These are phyloP conservation scores for Ambrosiella beaveri DNA, from an alignment of 2,329 filamentous ascomycete genomes.

Conservation along the genomic window DNA sequence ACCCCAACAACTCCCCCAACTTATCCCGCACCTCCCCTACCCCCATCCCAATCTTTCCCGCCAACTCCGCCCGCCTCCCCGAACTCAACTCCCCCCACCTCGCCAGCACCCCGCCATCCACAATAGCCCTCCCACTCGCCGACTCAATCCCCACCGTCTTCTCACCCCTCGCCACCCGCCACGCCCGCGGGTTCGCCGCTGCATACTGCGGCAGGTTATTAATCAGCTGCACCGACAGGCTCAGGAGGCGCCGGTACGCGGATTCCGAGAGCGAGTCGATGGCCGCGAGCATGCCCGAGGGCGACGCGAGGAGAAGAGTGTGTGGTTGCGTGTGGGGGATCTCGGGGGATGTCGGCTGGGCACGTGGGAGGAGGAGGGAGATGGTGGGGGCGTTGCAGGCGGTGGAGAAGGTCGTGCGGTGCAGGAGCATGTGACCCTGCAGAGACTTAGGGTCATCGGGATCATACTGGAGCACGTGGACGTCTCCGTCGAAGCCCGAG, in stretches of 20 bases:
- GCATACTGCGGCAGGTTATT: slow-evolving; percentile 59
- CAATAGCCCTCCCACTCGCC: slow-evolving; percentile 45
- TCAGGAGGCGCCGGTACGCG: slow-evolving; percentile 67
- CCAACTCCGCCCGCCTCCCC: slow-evolving; percentile 53
- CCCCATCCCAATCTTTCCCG: slow-evolving; percentile 51
- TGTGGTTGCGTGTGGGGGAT: slow-evolving; percentile 23
- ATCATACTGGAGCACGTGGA: slow-evolving; percentile 85
- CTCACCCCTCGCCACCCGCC: slow-evolving; percentile 39
- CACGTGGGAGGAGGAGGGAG: slow-evolving; percentile 59
- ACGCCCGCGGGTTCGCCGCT: slow-evolving; percentile 68
- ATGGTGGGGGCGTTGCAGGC: slow-evolving; percentile 60
- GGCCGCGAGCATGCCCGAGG: slow-evolving; percentile 59
- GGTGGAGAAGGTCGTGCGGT: slow-evolving; percentile 73
- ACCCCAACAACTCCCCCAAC: slow-evolving; percentile 44
- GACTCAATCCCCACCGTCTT: slow-evolving; percentile 37
- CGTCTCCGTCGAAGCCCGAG: slow-evolving; percentile 66
- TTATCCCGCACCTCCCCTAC: slow-evolving; percentile 52
- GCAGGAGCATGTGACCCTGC: slow-evolving; percentile 71
- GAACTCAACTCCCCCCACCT: slow-evolving; percentile 62
- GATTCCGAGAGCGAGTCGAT: slow-evolving; percentile 64
- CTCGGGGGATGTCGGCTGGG: slow-evolving; percentile 15
- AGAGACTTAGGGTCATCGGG: slow-evolving; percentile 91
- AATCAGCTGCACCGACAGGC: slow-evolving; percentile 62
- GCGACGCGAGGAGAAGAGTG: slow-evolving; percentile 50
- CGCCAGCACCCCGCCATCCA: slow-evolving; percentile 62